A percentile compares a stretch with the other conserved stretches of the same genome.
phyloP scores from a whole-genome alignment of 2,329 filamentous ascomycete genomes.

The Polytolypa hystricis region DNA sequence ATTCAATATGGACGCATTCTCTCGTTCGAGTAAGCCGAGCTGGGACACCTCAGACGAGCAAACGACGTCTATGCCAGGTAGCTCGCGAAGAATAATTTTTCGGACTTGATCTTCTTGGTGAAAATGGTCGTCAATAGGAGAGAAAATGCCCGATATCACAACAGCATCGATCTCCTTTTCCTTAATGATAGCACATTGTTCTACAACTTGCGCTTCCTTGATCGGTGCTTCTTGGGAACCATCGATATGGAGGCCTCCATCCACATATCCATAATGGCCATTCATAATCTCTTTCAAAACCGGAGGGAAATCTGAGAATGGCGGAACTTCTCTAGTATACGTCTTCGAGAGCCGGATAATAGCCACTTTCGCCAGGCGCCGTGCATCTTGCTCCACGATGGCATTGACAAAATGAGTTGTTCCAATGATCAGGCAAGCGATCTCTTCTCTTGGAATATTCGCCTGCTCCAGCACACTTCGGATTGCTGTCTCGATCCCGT shows the following conservation, averaged over 20 bases:
- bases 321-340: slow-evolving; percentile 40
- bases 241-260: slow-evolving; percentile 40
- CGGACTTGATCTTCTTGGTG: slow-evolving; percentile 42
- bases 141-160: slow-evolving; percentile 48
- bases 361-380: slow-evolving; percentile 41
- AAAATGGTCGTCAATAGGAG: slow-evolving; percentile 44
- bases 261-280: slow-evolving; percentile 37
- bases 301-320: slow-evolving; percentile 40
- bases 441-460: slow-evolving; percentile 19
- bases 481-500: slow-evolving; percentile 31
- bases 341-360: slow-evolving; percentile 40
- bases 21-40: slow-evolving; percentile 38
- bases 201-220: slow-evolving; percentile 34
- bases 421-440: slow-evolving; percentile 40
- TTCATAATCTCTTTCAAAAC: slow-evolving; percentile 36
- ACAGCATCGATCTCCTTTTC: slow-evolving; percentile 35
- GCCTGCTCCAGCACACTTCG: slow-evolving; percentile 25
- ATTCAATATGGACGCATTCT: slow-evolving; percentile 42
- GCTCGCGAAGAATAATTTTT: slow-evolving; percentile 37
- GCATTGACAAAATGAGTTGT: slow-evolving; percentile 45
- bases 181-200: slow-evolving; percentile 34
- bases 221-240: slow-evolving; percentile 32
- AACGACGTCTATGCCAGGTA: slow-evolving; percentile 40
- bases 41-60: slow-evolving; percentile 42
- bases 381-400: slow-evolving; percentile 39